phyloP scores from a whole-genome alignment of 768 basidiomycete species.

The Mycena epipterygia region DNA sequence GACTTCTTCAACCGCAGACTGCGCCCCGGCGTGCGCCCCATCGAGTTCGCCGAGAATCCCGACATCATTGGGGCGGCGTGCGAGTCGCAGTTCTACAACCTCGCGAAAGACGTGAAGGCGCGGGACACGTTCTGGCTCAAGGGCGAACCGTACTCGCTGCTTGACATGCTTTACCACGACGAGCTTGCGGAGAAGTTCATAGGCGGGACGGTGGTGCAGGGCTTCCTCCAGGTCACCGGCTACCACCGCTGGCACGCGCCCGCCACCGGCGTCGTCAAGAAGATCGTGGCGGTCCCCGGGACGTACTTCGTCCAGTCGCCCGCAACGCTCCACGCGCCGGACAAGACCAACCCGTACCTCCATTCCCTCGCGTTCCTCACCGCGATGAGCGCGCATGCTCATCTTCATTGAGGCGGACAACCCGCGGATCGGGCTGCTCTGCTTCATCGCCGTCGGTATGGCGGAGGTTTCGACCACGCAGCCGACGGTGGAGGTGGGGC shows the following conservation, averaged over 20 bases:
- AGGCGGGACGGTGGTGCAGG: conserved; percentile 60
- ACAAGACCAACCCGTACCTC: conserved; percentile 10
- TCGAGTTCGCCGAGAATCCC: conserved; percentile 36
- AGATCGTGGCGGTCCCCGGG: conserved; percentile 54
- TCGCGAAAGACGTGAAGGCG: conserved; percentile 48
- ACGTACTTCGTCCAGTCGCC: conserved; percentile 53
- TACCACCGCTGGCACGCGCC: conserved; percentile 71
- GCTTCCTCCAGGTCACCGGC: conserved; percentile 58
- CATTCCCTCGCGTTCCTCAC: conserved; percentile 44
- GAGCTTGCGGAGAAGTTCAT: conserved; percentile 51
- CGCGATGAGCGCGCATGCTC: conserved; percentile 53
- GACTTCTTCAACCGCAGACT: conserved; percentile 60
- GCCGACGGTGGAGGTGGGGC: conserved; percentile 55
- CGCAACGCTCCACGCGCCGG: conserved; percentile 31
- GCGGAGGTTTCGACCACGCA: conserved; percentile 63
- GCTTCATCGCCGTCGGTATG: conserved; percentile 62
- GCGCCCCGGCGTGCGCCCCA: conserved; percentile 50
- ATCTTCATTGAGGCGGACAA: conserved; percentile 58
- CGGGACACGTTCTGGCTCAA: conserved; percentile 65
- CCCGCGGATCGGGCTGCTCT: conserved; percentile 57
- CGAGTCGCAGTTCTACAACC: conserved; percentile 57
- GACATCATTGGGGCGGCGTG: conserved; percentile 57
- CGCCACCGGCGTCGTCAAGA: conserved; percentile 50
- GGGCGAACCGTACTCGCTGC: conserved; percentile 62
- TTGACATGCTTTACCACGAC: conserved; percentile 58